phyloP scores from a whole-genome alignment of 352 stramenopile genomes.

The Elongisporangium undulatum region DNA sequence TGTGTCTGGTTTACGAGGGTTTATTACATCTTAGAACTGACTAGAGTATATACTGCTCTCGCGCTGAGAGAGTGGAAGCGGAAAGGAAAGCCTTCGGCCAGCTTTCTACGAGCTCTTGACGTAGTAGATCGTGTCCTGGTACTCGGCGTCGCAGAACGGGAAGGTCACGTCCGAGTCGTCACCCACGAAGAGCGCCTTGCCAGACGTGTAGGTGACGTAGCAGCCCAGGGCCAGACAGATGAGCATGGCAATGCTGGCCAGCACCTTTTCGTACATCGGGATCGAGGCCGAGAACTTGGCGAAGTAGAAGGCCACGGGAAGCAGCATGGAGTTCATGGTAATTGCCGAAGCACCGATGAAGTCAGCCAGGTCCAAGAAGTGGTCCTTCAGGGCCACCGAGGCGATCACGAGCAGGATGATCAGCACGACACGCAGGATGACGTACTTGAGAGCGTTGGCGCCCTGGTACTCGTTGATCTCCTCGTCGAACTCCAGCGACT shows the following conservation, averaged over 20 bases:
- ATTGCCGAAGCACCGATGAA: slow-evolving; percentile 33
- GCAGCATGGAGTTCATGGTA: slow-evolving; percentile 19
- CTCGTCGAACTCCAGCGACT: slow-evolving; percentile 12
- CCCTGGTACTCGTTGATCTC: slow-evolving; percentile 42
- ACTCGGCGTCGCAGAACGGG: slow-evolving; percentile 48
- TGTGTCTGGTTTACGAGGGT: not conserved
- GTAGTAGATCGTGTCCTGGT: slow-evolving; percentile 46
- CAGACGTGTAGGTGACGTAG: slow-evolving; percentile 16
- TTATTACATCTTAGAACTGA: not conserved
- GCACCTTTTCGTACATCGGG: slow-evolving; percentile 18
- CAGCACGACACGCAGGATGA: slow-evolving; percentile 33
- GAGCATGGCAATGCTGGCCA: slow-evolving; percentile 11
- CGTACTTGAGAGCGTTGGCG: slow-evolving; percentile 36
- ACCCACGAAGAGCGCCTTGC: slow-evolving; percentile 9
- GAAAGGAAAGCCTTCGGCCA: not conserved
- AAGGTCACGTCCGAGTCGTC: slow-evolving; percentile 32
- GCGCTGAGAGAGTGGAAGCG: not conserved
- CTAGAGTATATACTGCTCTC: not conserved
- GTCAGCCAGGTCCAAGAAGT: slow-evolving; percentile 30
- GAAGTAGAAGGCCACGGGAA: slow-evolving; percentile 25
- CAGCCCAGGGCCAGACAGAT: slow-evolving; percentile 14
- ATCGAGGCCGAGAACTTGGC: slow-evolving; percentile 14
- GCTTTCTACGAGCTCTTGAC: slow-evolving; percentile 13
- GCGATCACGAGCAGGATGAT: slow-evolving; percentile 37
- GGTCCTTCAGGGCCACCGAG: slow-evolving; percentile 17